Conservation (phyloP, 2,329 filamentous ascomycete species). For the Talaromyces sp. region DNA sequence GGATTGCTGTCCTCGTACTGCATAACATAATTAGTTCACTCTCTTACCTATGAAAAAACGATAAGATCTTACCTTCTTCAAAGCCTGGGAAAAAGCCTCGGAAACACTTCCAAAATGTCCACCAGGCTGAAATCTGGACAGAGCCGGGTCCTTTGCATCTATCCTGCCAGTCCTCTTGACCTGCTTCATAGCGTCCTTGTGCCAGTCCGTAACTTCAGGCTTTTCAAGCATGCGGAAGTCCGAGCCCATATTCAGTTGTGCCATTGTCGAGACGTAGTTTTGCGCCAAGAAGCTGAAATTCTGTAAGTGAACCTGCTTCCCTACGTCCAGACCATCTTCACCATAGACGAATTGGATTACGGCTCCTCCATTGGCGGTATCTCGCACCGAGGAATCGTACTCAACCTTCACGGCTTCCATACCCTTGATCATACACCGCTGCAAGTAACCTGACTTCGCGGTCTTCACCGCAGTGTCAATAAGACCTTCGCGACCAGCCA, state of each 20-base stretch:
- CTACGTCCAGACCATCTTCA: conserved; percentile 91
- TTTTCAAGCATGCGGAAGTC: conserved; percentile 57
- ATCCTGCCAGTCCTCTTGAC: conserved; percentile 69
- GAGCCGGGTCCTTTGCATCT: conserved; percentile 70
- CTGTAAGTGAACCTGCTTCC: conserved; percentile 85
- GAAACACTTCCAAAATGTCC: conserved; percentile 82
- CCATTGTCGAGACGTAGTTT: conserved; percentile 77
- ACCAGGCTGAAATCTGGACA: conserved; percentile 69
- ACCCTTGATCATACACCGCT: conserved; percentile 95
- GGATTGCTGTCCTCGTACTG: conserved; percentile 75
- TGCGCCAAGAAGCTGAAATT: conserved; percentile 88
- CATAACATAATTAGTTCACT: conserved; percentile 22
- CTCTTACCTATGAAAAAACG: not conserved
- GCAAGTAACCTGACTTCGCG: conserved; percentile 91
- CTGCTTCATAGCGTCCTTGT: conserved; percentile 70
- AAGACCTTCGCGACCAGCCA: conserved; percentile 96
- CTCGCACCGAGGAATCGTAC: conserved; percentile 91
- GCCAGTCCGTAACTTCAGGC: conserved; percentile 62
- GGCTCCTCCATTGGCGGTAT: conserved; percentile 81
- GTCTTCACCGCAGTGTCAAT: conserved; percentile 99
- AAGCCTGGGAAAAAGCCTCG: conserved; percentile 72
- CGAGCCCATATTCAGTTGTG: conserved; percentile 67
- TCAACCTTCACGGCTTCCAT: conserved; percentile 92
- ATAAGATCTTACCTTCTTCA: conserved; percentile 53
- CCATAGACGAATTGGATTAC: conserved; percentile 95